phyloP scores from a whole-genome alignment of 495 filamentous ascomycete genomes.

The Aspergillus cavernicola region DNA sequence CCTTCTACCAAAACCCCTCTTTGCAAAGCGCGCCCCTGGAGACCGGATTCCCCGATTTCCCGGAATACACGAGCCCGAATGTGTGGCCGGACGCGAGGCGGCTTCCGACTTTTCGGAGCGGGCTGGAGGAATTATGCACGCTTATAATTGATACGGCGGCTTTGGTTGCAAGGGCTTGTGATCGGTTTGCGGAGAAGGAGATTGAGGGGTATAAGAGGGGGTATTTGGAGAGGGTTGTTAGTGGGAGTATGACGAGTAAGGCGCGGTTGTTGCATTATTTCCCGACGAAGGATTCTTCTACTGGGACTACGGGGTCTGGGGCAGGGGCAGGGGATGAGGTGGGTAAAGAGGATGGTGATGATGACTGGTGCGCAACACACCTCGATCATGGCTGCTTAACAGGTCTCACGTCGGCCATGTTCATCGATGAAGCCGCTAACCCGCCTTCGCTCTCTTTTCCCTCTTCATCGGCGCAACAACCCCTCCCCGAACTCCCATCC shows the following conservation, averaged over 20 bases:
- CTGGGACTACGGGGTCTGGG: slow-evolving; percentile 5
- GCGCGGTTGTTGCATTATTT: slow-evolving; percentile 94
- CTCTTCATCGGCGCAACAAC: background rate
- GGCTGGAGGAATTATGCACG: slow-evolving; percentile 71
- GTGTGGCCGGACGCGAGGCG: slow-evolving; percentile 71
- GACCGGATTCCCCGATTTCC: slow-evolving; percentile 54
- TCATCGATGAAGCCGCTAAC: slow-evolving; percentile 72
- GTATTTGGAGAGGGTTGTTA: slow-evolving; percentile 84
- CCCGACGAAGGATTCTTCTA: slow-evolving; percentile 27
- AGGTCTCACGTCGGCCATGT: slow-evolving; percentile 93
- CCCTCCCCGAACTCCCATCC: slow-evolving; percentile 61
- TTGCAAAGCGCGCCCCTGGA: slow-evolving; percentile 59
- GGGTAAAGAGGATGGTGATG: slow-evolving; percentile 50
- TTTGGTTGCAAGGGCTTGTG: slow-evolving; percentile 82
- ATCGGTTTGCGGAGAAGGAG: slow-evolving; percentile 74
- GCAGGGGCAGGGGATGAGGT: background rate
- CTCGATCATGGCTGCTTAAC: slow-evolving; percentile 91
- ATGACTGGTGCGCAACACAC: slow-evolving; percentile 97
- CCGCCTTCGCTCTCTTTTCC: slow-evolving; percentile 28
- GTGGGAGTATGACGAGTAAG: slow-evolving; percentile 82
- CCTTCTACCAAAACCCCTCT: slow-evolving; percentile 73
- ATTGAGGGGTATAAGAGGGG: slow-evolving; percentile 69
- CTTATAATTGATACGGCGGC: slow-evolving; percentile 87
- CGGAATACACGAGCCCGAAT: slow-evolving; percentile 69
- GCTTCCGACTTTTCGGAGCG: slow-evolving; percentile 68